Conservation (phyloP, 2,329 filamentous ascomycete genomes). For the Zasmidium angulare region DNA sequence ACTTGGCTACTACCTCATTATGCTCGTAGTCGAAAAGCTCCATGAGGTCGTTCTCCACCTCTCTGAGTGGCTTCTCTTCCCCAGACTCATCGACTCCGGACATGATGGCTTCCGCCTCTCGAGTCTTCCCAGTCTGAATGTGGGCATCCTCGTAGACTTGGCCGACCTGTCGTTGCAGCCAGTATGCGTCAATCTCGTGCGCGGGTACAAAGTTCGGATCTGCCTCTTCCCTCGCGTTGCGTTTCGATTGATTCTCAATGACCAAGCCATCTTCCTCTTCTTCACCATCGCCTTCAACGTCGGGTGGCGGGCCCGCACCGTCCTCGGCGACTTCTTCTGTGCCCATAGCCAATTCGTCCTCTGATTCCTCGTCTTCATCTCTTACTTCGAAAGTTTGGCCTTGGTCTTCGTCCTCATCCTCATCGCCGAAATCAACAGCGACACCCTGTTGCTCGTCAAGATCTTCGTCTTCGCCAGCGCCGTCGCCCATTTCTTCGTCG, state of each 20-base stretch:
- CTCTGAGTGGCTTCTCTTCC: constrained; percentile 80
- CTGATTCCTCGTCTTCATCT: constrained; percentile 75
- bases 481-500: constrained; percentile 78
- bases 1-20: constrained; percentile 84
- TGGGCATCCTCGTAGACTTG: constrained; percentile 87
- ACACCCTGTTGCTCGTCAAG: constrained; percentile 95
- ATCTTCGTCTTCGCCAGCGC: constrained; percentile 67
- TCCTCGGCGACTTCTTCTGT: constrained; percentile 39
- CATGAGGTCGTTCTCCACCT: constrained; percentile 98
- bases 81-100: constrained; percentile 70
- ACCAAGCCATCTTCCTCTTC: constrained; percentile 80
- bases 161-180: constrained; percentile 91
- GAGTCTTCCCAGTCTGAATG: constrained; percentile 88
- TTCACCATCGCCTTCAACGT: constrained; percentile 49
- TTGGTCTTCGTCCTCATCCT: constrained; percentile 77
- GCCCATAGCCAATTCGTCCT: constrained; percentile 59
- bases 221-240: constrained; percentile 48
- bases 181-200: constrained; percentile 94
- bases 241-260: constrained; percentile 66
- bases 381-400: constrained; percentile 80
- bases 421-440: constrained; percentile 93
- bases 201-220: constrained; percentile 65
- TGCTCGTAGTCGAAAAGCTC: constrained; percentile 97
- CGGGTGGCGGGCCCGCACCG: constrained; percentile 46
- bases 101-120: constrained; percentile 77